Base-by-base conservation (phyloP, 2,329 filamentous ascomycete species). In the Ceratocystis huliohia region DNA sequence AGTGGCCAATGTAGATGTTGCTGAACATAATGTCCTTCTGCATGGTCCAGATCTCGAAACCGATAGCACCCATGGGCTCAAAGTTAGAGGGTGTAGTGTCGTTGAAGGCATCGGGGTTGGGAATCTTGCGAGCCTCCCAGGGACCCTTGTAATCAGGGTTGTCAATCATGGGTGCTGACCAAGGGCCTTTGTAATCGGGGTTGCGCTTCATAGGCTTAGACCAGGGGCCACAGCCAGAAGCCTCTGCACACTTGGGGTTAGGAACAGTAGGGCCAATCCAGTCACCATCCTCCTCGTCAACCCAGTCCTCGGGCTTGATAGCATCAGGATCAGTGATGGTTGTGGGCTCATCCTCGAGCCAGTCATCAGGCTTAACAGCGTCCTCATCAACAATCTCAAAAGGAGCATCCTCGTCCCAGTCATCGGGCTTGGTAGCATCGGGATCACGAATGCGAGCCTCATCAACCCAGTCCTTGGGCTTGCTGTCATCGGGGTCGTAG, bases 1-100 rank as follows among this genome's bases (percentile, higher is more conserved):
- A 97, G 86, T 99, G 94, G 70, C 94, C 94, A 76, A 99, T 91
- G 85, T 97, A 99, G 82, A 99, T 95, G 87, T 99, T 99, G 85
- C 97, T 91, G 74, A 99, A 97, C 73, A 96, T 88, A 73, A 99
- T 97, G 75, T 96, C 89, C 77, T 87, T 96, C 80, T 96, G 93
- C 94, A 99, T 99, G 73, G 94, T 97, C 94, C 94, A 99, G 80
- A 99, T 93, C 79, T 99, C 94, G 74, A 97, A 97, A 73, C 94
- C 94, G 79, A 97, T 92, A 81, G 91, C 93, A 74, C 94, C 94
- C 77, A 99, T 97, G 71, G 94, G 92, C 83, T 99, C 94, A 74
- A 99, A 89, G 85, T 96, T 94, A 76, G 94, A 81, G 64, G 94
- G 94, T 69, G 84, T 89, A 87, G 96, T 96, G 84, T 97, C 94